phyloP scores from a whole-genome alignment of 345 rosid species.

The Gossypium thurberi region DNA sequence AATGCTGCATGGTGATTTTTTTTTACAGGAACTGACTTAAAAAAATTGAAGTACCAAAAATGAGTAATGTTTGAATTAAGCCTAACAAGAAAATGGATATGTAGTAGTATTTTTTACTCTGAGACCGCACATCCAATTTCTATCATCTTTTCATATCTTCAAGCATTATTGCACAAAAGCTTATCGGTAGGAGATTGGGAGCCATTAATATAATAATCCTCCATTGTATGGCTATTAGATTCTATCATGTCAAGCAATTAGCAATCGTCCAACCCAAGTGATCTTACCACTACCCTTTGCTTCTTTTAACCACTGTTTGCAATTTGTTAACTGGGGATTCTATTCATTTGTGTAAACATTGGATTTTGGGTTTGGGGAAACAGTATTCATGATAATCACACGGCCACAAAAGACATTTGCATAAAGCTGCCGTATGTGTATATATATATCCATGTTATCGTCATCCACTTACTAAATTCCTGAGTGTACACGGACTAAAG shows the following conservation, averaged over 20 bases:
- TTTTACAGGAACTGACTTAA: too few relatives aligned
- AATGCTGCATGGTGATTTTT: too few relatives aligned
- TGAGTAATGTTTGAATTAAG: too few relatives aligned
- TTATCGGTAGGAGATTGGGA: background rate
- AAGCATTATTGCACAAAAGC: background rate
- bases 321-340: background rate
- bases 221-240: background rate
- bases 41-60: too few relatives aligned
- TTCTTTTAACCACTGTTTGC: background rate
- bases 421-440: background rate
- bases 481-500: background rate
- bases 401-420: background rate
- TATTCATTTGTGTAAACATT: background rate
- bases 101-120: too few relatives aligned
- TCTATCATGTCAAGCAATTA: background rate
- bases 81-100: too few relatives aligned
- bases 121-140: too few relatives aligned
- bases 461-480: slow-evolving; percentile 14
- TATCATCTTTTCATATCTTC: too few relatives aligned
- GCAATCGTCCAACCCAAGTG: too few relatives aligned
- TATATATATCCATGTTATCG: background rate
- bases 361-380: background rate
- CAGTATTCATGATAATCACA: background rate
- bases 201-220: background rate
- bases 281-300: too few relatives aligned